Percentiles rank a stretch among this genome's conserved stretches.
Evolutionary conservation across 2,329 filamentous ascomycete species (phyloP).

Genomic region (Trichoderma sp.): DNA sequence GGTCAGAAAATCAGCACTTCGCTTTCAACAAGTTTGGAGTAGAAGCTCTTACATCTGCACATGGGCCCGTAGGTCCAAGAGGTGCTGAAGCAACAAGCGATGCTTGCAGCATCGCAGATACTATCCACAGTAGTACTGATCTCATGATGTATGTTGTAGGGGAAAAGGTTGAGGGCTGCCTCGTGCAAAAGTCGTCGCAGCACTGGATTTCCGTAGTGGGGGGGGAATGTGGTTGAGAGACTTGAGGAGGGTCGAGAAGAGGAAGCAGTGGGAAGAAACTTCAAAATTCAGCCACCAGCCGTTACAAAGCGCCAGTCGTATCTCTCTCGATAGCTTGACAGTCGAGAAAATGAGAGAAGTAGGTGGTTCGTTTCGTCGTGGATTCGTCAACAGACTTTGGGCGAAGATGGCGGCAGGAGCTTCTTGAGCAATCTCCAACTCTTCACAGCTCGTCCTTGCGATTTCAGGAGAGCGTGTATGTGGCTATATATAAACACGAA

Average conservation of each 20-base stretch:
- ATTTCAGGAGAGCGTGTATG: neutral
- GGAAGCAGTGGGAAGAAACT: too few relatives aligned
- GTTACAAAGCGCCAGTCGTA: neutral
- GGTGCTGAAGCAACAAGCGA: constrained; percentile 35
- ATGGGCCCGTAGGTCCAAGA: constrained; percentile 43
- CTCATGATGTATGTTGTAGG: constrained; percentile 18
- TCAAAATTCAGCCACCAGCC: neutral
- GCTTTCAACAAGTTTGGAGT: neutral
- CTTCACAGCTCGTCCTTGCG: neutral
- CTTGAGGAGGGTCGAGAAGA: neutral
- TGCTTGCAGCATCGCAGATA: constrained; percentile 28
- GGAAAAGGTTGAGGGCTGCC: neutral
- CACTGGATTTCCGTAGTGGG: neutral
- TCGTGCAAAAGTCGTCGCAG: neutral
- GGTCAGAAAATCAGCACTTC: constrained; percentile 5
- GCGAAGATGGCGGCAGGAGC: neutral
- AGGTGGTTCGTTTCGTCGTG: neutral
- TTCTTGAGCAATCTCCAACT: neutral
- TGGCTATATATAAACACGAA: neutral
- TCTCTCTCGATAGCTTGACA: neutral
- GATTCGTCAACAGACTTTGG: neutral
- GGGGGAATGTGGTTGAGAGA: neutral
- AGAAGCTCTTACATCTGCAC: constrained; percentile 38
- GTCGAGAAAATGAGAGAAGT: neutral
- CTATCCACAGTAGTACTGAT: constrained; percentile 12